Percentiles rank a stretch among this genome's conserved stretches.
These are phyloP conservation scores for Ophiostoma ulmi DNA, from an alignment of 2,329 filamentous ascomycete genomes.

Conservation along the genomic window DNA sequence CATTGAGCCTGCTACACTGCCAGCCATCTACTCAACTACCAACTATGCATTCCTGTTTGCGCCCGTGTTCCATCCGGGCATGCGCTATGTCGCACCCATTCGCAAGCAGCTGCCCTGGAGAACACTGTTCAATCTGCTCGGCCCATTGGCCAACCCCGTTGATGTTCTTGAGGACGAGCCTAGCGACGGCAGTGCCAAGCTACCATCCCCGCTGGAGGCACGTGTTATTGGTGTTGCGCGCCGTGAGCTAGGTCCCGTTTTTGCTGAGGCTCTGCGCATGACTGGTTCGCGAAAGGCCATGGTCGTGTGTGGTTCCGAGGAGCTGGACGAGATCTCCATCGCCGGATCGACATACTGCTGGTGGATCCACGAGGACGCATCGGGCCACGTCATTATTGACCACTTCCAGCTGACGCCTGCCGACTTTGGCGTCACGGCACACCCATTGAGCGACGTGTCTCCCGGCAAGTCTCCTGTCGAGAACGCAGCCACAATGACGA, in stretches of 20 bases:
- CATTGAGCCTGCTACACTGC: slow-evolving; percentile 66
- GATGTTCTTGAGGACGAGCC: slow-evolving; percentile 47
- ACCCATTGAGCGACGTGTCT: slow-evolving; percentile 72
- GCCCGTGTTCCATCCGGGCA: slow-evolving; percentile 92
- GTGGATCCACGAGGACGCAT: slow-evolving; percentile 57
- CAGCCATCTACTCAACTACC: slow-evolving; percentile 66
- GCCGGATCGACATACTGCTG: slow-evolving; percentile 86
- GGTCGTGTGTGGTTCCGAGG: slow-evolving; percentile 84
- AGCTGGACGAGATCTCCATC: slow-evolving; percentile 92
- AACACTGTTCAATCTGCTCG: slow-evolving; percentile 96
- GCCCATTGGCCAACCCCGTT: slow-evolving; percentile 85
- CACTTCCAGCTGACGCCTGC: slow-evolving; percentile 72
- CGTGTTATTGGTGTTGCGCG: slow-evolving; percentile 90
- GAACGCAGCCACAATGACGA: slow-evolving; percentile 79
- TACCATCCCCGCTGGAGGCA: slow-evolving; percentile 58
- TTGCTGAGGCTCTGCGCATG: slow-evolving; percentile 75
- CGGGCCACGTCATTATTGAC: slow-evolving; percentile 51
- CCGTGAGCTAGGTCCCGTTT: slow-evolving; percentile 78
- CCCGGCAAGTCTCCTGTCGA: slow-evolving; percentile 79
- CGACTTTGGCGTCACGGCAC: slow-evolving; percentile 78
- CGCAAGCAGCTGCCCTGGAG: slow-evolving; percentile 86
- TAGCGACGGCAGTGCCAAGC: slow-evolving; percentile 8
- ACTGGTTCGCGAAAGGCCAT: slow-evolving; percentile 76
- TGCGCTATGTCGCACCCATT: slow-evolving; percentile 81
- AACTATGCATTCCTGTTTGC: slow-evolving; percentile 97